Evolutionary conservation across 1,284 basidiomycete species (phyloP), one percentile per base, ranked within the genome.

Genomic region (Fomes fomentarius): DNA sequence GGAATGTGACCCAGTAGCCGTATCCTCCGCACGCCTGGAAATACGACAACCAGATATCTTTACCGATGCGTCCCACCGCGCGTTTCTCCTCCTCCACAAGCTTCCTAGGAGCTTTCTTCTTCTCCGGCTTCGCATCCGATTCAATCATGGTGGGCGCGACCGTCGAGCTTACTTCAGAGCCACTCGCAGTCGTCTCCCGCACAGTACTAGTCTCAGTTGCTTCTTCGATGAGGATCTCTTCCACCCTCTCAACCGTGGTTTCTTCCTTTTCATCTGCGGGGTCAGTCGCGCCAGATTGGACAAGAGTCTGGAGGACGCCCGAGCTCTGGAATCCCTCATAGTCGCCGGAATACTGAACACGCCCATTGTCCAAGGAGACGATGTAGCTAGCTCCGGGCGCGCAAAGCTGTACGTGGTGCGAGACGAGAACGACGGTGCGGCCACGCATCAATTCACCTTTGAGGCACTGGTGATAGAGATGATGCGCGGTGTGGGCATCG

Each of bases 81-180:
- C 93, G 82, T 59, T 86, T 86, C 71, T 97, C 95, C 65, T 97
- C 95, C 68, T 96, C 94, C 30, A 97, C 79, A 19, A 97, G 79
- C 71, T 95, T 96, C 45, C 93, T 78, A 0, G 91, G 89, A 1
- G 81, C 69, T 69, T 91, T 93, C 69, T 83, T 86, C 55, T 69
- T 51, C 69, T 57, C 81, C 5, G 69, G 64, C 59, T 81, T 82
- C 19, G 66, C 65, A 9, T 78, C 76, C 4, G 71, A 63, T 38
- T 67, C 66, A 3, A 71, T 66, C 3, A 73, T 58, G 22, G 72
- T 63, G 35, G 52, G 66, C 21, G 74, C 72, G 21, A 75, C 73
- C 11, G 81, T 80, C 0, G 82, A 82, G 58, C 74, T 79, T 0
- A 77, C 74, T 59, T 86, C 81, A 1, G 82, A 84, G 46, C 70